phyloP scores from a whole-genome alignment of 1,139 yeast species.

The Lodderomyces pseudojiufengensis region DNA sequence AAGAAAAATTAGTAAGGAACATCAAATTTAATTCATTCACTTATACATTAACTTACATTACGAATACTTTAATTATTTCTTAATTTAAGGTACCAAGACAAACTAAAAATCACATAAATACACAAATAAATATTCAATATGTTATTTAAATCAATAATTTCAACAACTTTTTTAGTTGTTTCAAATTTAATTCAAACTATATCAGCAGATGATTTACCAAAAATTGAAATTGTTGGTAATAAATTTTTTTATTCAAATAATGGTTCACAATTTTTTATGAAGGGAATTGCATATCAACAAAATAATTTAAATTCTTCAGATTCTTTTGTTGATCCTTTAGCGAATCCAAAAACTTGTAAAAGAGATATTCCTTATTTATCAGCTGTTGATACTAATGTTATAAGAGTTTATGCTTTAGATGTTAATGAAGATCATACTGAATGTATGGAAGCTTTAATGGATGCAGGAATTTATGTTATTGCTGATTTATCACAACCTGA shows the following conservation, averaged over 20 bases:
- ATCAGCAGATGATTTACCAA: conserved; percentile 22
- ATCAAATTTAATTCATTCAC: no score
- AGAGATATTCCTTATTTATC: conserved; percentile 76
- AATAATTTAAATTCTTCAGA: conserved; percentile 35
- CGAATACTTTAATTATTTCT: no score
- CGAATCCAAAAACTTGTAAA: conserved; percentile 66
- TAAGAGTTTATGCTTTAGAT: conserved; percentile 74
- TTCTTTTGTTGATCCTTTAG: conserved; percentile 68
- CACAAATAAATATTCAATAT: conserved; percentile 16
- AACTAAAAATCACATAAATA: no score
- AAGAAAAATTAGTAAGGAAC: no score
- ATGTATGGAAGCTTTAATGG: conserved; percentile 63
- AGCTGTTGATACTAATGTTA: conserved; percentile 58
- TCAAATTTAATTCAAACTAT: conserved; percentile 14
- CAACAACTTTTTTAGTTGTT: conserved; percentile 27
- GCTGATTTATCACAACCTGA: conserved; percentile 72
- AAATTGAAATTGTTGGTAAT: conserved; percentile 43
- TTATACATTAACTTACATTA: no score
- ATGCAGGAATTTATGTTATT: conserved; percentile 76
- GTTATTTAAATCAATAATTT: conserved; percentile 38
- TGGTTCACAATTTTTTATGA: conserved; percentile 43
- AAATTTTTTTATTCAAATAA: conserved; percentile 43
- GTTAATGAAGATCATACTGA: conserved; percentile 58
- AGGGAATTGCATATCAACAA: conserved; percentile 48
- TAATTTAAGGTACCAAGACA: no score